phyloP scores from a whole-genome alignment of 2,329 filamentous ascomycete species.

The Fusarium veterinarium region DNA sequence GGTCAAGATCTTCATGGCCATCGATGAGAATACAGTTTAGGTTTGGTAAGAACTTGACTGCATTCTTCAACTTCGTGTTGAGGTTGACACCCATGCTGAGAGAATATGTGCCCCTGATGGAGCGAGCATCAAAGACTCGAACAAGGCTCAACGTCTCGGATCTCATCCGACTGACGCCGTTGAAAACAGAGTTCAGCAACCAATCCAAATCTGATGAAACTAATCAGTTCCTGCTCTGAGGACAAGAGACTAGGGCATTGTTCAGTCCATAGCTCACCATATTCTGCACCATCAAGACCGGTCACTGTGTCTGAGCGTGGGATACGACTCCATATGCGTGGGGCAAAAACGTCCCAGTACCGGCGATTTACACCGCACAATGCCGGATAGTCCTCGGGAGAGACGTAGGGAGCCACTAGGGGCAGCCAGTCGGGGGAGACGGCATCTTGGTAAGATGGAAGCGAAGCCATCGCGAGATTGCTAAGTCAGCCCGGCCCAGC shows the following conservation, averaged over 20 bases:
- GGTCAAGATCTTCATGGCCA: constrained; percentile 58
- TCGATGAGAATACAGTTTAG: constrained; percentile 62
- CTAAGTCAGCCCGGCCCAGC: background rate
- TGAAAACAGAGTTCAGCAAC: constrained; percentile 60
- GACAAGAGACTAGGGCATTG: background rate
- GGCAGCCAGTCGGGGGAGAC: constrained; percentile 60
- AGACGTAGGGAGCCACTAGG: constrained; percentile 59
- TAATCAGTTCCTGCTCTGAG: background rate
- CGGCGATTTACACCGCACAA: constrained; percentile 62
- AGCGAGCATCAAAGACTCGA: constrained; percentile 60
- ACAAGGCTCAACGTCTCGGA: constrained; percentile 57
- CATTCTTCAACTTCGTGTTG: constrained; percentile 53
- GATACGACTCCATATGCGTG: constrained; percentile 65
- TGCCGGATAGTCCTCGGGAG: constrained; percentile 54
- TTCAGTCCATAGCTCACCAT: constrained; percentile 53
- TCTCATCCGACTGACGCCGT: constrained; percentile 51
- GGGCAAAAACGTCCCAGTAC: constrained; percentile 62
- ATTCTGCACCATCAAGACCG: constrained; percentile 57
- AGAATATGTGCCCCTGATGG: constrained; percentile 54
- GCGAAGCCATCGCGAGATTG: constrained; percentile 44
- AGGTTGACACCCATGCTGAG: constrained; percentile 52
- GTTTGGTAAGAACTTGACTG: constrained; percentile 56
- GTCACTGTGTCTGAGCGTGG: constrained; percentile 53
- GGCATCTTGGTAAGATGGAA: constrained; percentile 67
- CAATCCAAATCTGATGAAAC: constrained; percentile 58